phyloP scores from a whole-genome alignment of 2,329 filamentous ascomycete species.

The Pyrenophora teres region DNA sequence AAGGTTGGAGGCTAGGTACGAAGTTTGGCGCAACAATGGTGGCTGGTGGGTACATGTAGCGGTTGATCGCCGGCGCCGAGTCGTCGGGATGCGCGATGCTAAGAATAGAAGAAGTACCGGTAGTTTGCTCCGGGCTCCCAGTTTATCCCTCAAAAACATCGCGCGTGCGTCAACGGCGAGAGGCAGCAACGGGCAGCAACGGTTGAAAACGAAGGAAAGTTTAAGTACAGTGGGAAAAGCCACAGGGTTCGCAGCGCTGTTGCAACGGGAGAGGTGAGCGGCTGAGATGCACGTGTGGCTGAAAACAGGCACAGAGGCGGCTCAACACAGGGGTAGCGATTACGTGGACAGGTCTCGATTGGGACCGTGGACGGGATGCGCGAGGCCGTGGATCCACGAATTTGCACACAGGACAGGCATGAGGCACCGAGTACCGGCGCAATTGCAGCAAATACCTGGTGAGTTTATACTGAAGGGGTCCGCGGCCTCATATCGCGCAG shows the following conservation, averaged over 20 bases:
- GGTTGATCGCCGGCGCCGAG: conserved; percentile 5
- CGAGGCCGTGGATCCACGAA: conserved; percentile 1
- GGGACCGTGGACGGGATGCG: conserved; percentile 1
- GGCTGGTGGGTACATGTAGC: conserved; percentile 4
- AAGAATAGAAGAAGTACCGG: conserved; percentile 2
- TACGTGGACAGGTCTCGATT: conserved; percentile 13
- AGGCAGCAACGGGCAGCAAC: neutral
- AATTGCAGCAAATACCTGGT: neutral
- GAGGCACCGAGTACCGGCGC: neutral
- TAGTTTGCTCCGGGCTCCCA: too few relatives aligned
- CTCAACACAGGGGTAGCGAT: conserved; percentile 13
- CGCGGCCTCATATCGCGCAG: neutral
- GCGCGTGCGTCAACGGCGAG: neutral
- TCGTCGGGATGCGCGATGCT: conserved; percentile 8
- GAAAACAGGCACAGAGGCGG: conserved; percentile 10
- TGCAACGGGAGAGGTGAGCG: conserved; percentile 6
- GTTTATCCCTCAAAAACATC: too few relatives aligned
- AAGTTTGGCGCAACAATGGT: neutral
- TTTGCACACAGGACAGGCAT: neutral
- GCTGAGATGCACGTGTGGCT: conserved; percentile 6
- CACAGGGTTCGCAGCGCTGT: conserved; percentile 6
- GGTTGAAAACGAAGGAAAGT: neutral
- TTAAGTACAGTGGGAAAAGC: neutral
- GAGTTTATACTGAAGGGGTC: neutral
- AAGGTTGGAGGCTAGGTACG: too few relatives aligned